These are phyloP conservation scores for Ceratorhiza oryzae-sativae DNA, from an alignment of 1,284 basidiomycete genomes.

Conservation along the genomic window DNA sequence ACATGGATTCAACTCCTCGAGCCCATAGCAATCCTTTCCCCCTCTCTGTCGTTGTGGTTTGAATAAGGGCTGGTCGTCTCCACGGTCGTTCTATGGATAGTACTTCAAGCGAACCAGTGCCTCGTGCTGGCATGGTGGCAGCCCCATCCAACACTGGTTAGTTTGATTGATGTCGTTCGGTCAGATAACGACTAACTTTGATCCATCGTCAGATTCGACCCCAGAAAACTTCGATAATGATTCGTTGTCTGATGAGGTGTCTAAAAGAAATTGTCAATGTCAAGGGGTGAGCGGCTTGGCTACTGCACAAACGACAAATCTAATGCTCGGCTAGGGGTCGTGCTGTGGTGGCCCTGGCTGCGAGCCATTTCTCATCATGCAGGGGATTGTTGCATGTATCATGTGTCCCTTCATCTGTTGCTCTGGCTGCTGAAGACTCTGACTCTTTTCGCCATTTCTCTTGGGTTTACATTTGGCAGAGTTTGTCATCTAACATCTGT, in stretches of 20 bases:
- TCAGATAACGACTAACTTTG: neutral
- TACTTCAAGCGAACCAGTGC: neutral
- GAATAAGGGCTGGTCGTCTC: too few species aligned
- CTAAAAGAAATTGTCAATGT: neutral
- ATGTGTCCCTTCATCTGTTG: neutral
- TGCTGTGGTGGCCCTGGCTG: neutral
- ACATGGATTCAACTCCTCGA: neutral
- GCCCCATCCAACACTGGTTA: neutral
- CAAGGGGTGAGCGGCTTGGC: neutral
- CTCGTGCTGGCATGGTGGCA: constrained; percentile 8
- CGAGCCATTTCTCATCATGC: neutral
- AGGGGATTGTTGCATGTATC: neutral
- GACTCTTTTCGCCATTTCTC: neutral
- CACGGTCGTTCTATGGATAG: neutral
- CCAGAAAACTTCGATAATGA: neutral
- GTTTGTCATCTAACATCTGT: too few species aligned
- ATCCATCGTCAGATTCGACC: neutral
- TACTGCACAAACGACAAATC: too few species aligned
- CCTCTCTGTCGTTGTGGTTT: too few species aligned
- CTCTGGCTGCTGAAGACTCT: neutral
- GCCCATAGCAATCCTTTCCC: neutral
- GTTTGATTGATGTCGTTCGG: neutral
- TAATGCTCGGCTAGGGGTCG: neutral
- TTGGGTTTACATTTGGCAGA: neutral
- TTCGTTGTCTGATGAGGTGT: neutral